phyloP scores from a whole-genome alignment of 768 basidiomycete genomes.

The Leucocoprinus birnbaumii region DNA sequence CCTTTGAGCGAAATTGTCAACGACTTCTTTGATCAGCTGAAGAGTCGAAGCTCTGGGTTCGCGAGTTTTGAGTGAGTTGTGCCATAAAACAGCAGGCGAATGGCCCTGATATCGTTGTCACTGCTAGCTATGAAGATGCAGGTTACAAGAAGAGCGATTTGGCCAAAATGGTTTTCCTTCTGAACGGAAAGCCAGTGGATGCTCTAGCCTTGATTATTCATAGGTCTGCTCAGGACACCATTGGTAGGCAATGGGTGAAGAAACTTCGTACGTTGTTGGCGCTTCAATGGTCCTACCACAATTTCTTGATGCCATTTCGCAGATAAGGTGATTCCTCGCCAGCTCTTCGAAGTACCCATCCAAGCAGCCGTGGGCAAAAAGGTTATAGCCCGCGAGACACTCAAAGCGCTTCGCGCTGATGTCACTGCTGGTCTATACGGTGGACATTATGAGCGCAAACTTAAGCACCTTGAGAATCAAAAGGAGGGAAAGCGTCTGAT shows the following conservation, averaged over 20 bases:
- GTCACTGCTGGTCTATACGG: slow-evolving; percentile 95
- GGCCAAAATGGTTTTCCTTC: slow-evolving; percentile 88
- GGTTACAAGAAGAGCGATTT: slow-evolving; percentile 83
- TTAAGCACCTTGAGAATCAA: slow-evolving; percentile 85
- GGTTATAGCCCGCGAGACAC: slow-evolving; percentile 85
- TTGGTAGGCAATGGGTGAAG: slow-evolving; percentile 85
- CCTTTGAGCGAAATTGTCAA: slow-evolving; percentile 93
- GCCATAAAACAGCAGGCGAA: background rate
- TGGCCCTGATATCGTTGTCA: background rate
- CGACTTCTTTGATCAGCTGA: slow-evolving; percentile 93
- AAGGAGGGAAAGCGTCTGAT: slow-evolving; percentile 90
- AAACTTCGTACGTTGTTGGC: slow-evolving; percentile 72
- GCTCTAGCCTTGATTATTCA: slow-evolving; percentile 93
- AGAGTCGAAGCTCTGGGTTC: slow-evolving; percentile 88
- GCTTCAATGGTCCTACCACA: background rate
- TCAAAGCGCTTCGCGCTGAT: slow-evolving; percentile 84
- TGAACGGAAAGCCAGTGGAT: slow-evolving; percentile 89
- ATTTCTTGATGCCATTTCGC: background rate
- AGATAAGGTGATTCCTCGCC: slow-evolving; percentile 92
- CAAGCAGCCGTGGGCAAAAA: slow-evolving; percentile 89
- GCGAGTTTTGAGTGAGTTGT: slow-evolving; percentile 83
- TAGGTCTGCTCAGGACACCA: slow-evolving; percentile 66
- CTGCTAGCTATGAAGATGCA: slow-evolving; percentile 85
- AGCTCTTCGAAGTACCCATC: slow-evolving; percentile 93
- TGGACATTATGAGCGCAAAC: slow-evolving; percentile 92